A percentile compares a stretch with the other conserved stretches of the same genome.
These are phyloP conservation scores for Candida taoyuanica DNA, from an alignment of 805 yeast species.

Conservation along the genomic window DNA sequence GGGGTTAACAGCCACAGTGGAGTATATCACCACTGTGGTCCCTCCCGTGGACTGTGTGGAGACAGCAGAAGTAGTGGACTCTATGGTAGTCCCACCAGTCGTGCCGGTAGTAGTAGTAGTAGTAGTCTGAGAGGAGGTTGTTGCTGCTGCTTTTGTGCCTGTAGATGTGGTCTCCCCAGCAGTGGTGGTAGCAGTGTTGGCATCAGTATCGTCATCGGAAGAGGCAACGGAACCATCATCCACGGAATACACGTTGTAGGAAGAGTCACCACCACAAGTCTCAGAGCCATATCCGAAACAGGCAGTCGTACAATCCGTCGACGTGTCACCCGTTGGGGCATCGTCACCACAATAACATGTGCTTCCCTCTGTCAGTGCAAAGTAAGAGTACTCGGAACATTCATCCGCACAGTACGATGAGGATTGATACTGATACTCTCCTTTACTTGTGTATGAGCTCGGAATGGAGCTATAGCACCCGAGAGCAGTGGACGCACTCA, in stretches of 20 bases:
- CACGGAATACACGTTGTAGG: slow-evolving; percentile 39
- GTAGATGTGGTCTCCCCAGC: slow-evolving; percentile 19
- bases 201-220: neutral
- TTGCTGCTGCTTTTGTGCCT: slow-evolving; percentile 3
- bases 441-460: slow-evolving; percentile 24
- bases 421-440: slow-evolving; percentile 46
- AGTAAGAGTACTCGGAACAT: slow-evolving; percentile 38
- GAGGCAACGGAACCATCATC: slow-evolving; percentile 6
- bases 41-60: slow-evolving; percentile 18
- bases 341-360: slow-evolving; percentile 57
- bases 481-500: slow-evolving; percentile 3
- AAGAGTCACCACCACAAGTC: slow-evolving; percentile 56
- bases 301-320: slow-evolving; percentile 32
- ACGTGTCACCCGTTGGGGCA: slow-evolving; percentile 33
- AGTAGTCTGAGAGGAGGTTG: slow-evolving; percentile 20
- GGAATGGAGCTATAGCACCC: slow-evolving; percentile 23
- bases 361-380: slow-evolving; percentile 44
- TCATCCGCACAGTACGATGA: slow-evolving; percentile 41
- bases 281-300: slow-evolving; percentile 60
- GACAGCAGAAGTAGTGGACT: slow-evolving; percentile 23
- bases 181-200: slow-evolving; percentile 9
- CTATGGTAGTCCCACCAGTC: slow-evolving; percentile 19
- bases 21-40: slow-evolving; percentile 19
- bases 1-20: slow-evolving; percentile 19
- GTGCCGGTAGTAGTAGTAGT: slow-evolving; percentile 23